Evolutionary conservation across 306 rosid genomes (phyloP).

Genomic region (Hippophae gyantsensis): DNA sequence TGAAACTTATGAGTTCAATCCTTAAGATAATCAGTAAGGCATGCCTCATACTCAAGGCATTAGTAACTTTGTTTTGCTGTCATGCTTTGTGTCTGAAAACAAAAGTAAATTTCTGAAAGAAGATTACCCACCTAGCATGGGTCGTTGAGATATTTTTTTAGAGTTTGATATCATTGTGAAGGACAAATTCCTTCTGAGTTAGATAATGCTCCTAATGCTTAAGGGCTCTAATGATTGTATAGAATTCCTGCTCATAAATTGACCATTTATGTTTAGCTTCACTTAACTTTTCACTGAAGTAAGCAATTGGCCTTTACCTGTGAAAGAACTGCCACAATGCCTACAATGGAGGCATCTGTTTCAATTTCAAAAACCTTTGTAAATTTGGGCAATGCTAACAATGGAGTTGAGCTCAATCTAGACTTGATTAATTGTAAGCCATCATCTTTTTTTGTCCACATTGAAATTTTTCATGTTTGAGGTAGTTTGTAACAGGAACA

Average conservation of each 20-base stretch:
- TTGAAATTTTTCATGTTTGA: too few species aligned
- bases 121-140: background rate
- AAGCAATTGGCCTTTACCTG: background rate
- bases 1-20: too few species aligned
- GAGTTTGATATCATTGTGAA: background rate
- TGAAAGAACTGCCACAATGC: background rate
- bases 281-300: background rate
- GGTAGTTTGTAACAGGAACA: too few species aligned
- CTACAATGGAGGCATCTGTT: background rate
- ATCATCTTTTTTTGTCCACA: too few species aligned
- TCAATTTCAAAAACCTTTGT: background rate
- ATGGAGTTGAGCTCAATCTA: too few species aligned
- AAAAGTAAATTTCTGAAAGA: background rate
- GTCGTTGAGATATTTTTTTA: too few species aligned
- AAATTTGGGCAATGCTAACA: background rate
- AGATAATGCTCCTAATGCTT: background rate
- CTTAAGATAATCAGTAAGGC: too few species aligned
- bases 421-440: too few species aligned
- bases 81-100: background rate
- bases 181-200: background rate
- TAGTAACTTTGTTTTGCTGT: background rate
- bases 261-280: background rate
- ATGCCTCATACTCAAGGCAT: background rate
- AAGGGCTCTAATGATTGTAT: background rate
- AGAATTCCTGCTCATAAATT: too few species aligned